Evolutionary conservation across 495 filamentous ascomycete species (phyloP), one percentile per base, ranked within the genome.

Genomic region (Tuber calosporum): DNA sequence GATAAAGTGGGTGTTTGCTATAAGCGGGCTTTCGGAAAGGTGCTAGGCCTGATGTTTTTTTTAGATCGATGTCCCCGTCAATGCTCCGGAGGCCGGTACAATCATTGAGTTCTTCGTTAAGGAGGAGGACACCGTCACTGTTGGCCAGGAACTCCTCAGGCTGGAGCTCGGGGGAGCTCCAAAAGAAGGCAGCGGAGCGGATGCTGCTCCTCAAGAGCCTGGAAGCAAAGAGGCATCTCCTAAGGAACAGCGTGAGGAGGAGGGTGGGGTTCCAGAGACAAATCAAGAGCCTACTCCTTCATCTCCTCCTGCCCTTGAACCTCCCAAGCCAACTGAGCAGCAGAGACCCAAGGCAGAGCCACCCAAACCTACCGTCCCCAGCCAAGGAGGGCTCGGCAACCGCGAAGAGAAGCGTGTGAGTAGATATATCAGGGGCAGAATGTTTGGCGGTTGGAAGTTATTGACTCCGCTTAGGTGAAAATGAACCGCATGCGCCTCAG

Each of bases 401-500:
- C 90, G 95, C 39, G 94, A 97, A 75, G 96, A 99, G 86, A 89
- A 91, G 74, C 88, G 94, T 71, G 93, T 95, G 86, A 79, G 90
- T 85, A 42, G 62, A 45, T 58, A 36, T 2, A 62, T 41, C 39
- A 41, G 43, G 19, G 48, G n/a, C 40, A 17, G 42, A 38, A 41
- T 67, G 40, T 15, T 13, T 75, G 43, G n/a, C 40, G 40, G 74
- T 19, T 70, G 48, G 67, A 53, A 69, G 62, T 70, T 71, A 45
- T 69, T 62, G 62, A 15, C 39, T 74, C 45, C 6, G 11, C 26
- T 26, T 77, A 94, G 92, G 93, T 97, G 78, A 99, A 99, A 87
- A 99, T 99, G 95, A 98, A 98, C 86, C 92, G 96, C 70, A 99
- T 99, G 96, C 93, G 95, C 69, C 88, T 98, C 66, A 89, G 95